A percentile compares a stretch with the other conserved stretches of the same genome.
These are phyloP conservation scores for Yamadazyma sp. DNA, from an alignment of 805 yeast genomes.

Conservation along the genomic window DNA sequence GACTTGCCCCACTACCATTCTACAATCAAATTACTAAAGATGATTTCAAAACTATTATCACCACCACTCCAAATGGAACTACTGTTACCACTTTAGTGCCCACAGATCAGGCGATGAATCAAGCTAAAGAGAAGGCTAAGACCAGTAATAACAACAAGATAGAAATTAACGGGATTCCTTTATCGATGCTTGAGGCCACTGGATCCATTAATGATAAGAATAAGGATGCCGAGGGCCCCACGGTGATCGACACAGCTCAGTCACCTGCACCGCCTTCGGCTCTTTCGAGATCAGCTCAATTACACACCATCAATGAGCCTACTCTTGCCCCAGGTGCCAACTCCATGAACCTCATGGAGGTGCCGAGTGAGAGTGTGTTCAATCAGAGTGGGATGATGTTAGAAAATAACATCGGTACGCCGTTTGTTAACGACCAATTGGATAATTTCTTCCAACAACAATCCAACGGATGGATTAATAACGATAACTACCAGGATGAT, in stretches of 20 bases:
- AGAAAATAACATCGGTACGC: slow-evolving; percentile 11
- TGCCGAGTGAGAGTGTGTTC: slow-evolving; percentile 13
- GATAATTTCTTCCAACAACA: slow-evolving; percentile 76
- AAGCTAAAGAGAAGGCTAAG: slow-evolving; percentile 60
- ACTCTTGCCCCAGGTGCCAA: slow-evolving; percentile 3
- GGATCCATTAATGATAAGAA: slow-evolving; percentile 42
- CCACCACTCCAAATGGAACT: slow-evolving; percentile 91
- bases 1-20: slow-evolving; percentile 76
- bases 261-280: slow-evolving; percentile 2
- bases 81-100: slow-evolving; percentile 88
- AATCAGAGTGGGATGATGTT: slow-evolving; percentile 9
- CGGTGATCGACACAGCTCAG: slow-evolving; percentile 1
- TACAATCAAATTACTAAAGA: slow-evolving; percentile 89
- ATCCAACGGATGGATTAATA: slow-evolving; percentile 82
- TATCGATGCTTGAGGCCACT: slow-evolving; percentile 74
- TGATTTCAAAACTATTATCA: slow-evolving; percentile 79
- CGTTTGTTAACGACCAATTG: slow-evolving; percentile 31
- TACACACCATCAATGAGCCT: not conserved
- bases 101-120: slow-evolving; percentile 70
- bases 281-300: not conserved
- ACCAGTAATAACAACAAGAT: slow-evolving; percentile 44
- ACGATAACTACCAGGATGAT: slow-evolving; percentile 56
- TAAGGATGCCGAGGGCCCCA: slow-evolving; percentile 5
- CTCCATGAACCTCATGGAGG: slow-evolving; percentile 14
- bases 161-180: slow-evolving; percentile 68